A percentile compares a stretch with the other conserved stretches of the same genome.
Evolutionary conservation across 2,329 filamentous ascomycete genomes (phyloP).

Genomic region (Cytospora piceicola): DNA sequence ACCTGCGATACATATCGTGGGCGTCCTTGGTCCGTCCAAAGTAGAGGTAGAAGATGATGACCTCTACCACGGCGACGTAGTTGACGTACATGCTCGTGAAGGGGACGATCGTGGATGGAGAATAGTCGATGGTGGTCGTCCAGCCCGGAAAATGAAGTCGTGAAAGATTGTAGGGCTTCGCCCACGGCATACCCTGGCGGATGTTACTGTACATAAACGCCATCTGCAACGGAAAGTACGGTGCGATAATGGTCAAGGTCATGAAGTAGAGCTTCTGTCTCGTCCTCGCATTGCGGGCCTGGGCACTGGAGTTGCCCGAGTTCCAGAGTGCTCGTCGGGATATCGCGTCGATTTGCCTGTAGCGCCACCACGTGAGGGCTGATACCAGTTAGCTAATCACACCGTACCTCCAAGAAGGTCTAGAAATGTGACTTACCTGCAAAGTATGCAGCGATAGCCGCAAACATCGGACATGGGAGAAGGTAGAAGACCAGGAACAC

Average conservation of each 20-base stretch:
- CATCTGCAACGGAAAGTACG: conserved; percentile 55
- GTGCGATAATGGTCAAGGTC: conserved; percentile 54
- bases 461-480: conserved; percentile 49
- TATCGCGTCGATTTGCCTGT: conserved; percentile 48
- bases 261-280: conserved; percentile 60
- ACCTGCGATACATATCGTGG: conserved; percentile 51
- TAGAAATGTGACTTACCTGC: conserved; percentile 47
- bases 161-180: conserved; percentile 46
- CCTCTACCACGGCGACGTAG: conserved; percentile 54
- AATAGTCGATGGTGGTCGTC: conserved; percentile 49
- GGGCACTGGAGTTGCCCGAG: conserved; percentile 44
- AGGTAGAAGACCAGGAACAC: conserved; percentile 54
- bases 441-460: conserved; percentile 49
- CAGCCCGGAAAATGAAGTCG: conserved; percentile 51
- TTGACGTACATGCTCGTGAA: conserved; percentile 49
- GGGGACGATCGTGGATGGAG: conserved; percentile 46
- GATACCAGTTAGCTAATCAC: neutral
- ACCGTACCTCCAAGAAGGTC: neutral
- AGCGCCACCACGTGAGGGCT: conserved; percentile 41
- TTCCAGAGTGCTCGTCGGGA: conserved; percentile 45
- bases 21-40: conserved; percentile 62
- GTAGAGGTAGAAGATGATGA: conserved; percentile 54
- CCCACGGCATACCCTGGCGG: conserved; percentile 36
- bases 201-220: conserved; percentile 49
- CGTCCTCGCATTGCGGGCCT: conserved; percentile 50